phyloP scores from a whole-genome alignment of 352 stramenopile species.

The Pythium myriotylum region DNA sequence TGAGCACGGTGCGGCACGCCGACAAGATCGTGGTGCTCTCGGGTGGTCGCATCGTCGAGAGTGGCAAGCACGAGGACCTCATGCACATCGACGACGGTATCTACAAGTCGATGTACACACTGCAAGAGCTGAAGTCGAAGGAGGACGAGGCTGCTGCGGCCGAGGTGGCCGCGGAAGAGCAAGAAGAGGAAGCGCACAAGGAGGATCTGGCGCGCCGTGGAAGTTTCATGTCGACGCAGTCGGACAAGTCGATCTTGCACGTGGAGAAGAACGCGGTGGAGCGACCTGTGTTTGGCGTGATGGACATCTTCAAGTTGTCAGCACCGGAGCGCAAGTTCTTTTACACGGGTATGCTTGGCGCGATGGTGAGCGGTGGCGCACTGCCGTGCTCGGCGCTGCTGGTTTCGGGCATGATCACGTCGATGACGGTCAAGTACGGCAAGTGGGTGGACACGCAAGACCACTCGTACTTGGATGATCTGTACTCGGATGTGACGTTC shows the following conservation, averaged over 20 bases:
- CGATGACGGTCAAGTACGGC: slow-evolving; percentile 36
- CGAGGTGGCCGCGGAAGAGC: not conserved
- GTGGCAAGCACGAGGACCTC: slow-evolving; percentile 47
- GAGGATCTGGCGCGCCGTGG: too few relatives aligned
- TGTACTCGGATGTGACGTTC: slow-evolving; percentile 36
- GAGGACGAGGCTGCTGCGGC: slow-evolving; percentile 25
- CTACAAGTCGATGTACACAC: slow-evolving; percentile 39
- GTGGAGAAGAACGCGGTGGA: too few relatives aligned
- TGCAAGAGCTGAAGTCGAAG: slow-evolving; percentile 30
- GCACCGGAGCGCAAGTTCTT: too few relatives aligned
- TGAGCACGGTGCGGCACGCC: slow-evolving; percentile 61
- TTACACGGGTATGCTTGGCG: slow-evolving; percentile 36
- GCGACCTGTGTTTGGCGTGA: too few relatives aligned
- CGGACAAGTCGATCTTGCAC: too few relatives aligned
- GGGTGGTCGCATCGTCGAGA: slow-evolving; percentile 44
- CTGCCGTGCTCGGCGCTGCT: slow-evolving; percentile 33
- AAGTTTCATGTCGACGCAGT: too few relatives aligned
- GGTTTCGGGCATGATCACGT: slow-evolving; percentile 24
- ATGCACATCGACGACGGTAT: slow-evolving; percentile 53
- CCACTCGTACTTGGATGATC: slow-evolving; percentile 27
- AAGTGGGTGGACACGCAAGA: too few relatives aligned
- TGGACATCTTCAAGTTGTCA: too few relatives aligned
- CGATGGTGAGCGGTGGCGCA: slow-evolving; percentile 35
- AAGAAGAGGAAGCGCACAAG: too few relatives aligned
- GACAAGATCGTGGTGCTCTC: slow-evolving; percentile 67